Evolutionary conservation across 2,329 filamentous ascomycete species (phyloP), one percentile per base, ranked within the genome.

Genomic region (Endothia cerciana): DNA sequence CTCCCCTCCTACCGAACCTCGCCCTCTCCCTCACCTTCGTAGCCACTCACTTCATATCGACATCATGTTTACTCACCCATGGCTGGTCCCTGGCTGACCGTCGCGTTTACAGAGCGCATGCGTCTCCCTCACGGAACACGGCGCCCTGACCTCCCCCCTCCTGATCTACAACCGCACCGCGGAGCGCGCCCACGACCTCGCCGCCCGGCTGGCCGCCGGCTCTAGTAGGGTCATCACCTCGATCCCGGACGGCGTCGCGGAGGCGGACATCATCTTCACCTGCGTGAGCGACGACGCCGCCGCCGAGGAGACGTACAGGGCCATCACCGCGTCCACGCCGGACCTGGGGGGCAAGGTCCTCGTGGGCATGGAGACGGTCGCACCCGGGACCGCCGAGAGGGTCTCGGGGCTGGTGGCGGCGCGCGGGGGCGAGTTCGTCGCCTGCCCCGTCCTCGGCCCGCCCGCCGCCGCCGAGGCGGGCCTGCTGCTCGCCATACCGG

Each of bases 261-360:
- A n/a, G 19, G 56, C 63, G 13, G 63, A 64, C 8, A 28, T 64
- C 10, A 60, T 64, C 36, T 60, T 64, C 55, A 53, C 63, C 7
- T 60, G 63, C 36, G 45, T 60, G 2, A 43, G 33, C 56, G 49
- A 64, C 38, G 56, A 64, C 25, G 36, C 56, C 3, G 45, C 22
- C 10, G 36, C 55, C 7, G 45, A 38, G 22, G 38, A 40, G 38
- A 60, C 56, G 55, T 60, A 64, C 47, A 33, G 40, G 8, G 4
- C 30, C 47, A 60, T 60, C 22, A 17, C 30, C 22, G 25, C 45
- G 49, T 28, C 53, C 17, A 36, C 36, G 17, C n/a, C 45, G 13
- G 10, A 41, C 45, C 22, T 64, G 36, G 4, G 3, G 3, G 56
- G 56, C 19, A 64, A 55, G 22, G 11, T 60, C 38, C 59, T 64